Base-by-base conservation (phyloP, 2,329 filamentous ascomycete species). In the Neoscytalidium dimidiatum region DNA sequence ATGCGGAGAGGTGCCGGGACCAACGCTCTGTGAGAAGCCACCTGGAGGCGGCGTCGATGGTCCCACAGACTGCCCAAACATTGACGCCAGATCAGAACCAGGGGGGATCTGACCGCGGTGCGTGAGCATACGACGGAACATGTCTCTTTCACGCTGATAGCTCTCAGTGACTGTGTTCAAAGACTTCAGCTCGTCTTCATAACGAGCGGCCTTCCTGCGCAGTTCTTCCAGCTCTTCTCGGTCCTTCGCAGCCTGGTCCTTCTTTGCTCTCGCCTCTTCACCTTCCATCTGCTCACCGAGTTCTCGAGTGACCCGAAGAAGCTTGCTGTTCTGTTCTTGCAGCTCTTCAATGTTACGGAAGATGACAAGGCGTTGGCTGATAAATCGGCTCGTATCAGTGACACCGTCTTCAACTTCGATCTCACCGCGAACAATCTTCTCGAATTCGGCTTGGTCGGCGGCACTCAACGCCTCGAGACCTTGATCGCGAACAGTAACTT, bases 101-200 rank as follows among this genome's bases (percentile, higher is more conserved):
- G 73, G 83, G 75, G 79, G 88, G 77, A 85, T 66, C 65, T 88
- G 85, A 19, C 88, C 87, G 65, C 88, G 85, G 67, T 95, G 91
- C 69, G 94, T 91, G 31, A 97, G 86, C 82, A 98, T 94, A 61
- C 94, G 92, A 23, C 94, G 89, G 88, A 97, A 98, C 87, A 97
- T 97, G 75, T 99, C 94, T 67, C 95, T 90, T 80, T 99, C 95
- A 71, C 93, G 92, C 75, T 95, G 92, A 76, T 96, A 97, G 76
- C 92, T 96, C 81, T 97, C 92, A 68, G 93, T 91, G 65, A 94
- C 92, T 31, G 90, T 88, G 48, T 90, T 88, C 69, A 97, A 89
- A 13, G 91, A 91, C 69, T 90, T 87, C 61, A 96, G 87, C 74
- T 97, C 93, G 68, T 97, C 94, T 66, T 92, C 88, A 76, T 89